Percentiles rank a stretch among this genome's conserved stretches.
Conservation (phyloP, 345 rosid genomes). For the Eutrema heterophyllum region DNA sequence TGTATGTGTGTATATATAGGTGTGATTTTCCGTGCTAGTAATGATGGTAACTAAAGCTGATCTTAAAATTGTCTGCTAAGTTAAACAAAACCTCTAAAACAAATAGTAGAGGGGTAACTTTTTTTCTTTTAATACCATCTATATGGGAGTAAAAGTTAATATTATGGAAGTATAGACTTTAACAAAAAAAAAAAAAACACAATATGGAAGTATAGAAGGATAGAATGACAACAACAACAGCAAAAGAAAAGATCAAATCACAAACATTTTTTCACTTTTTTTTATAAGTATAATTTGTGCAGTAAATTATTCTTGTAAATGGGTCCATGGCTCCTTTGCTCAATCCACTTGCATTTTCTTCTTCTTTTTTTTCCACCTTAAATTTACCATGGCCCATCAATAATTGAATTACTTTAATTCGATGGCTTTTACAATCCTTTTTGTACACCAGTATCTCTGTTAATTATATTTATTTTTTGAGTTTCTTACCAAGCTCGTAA, state of each 20-base stretch:
- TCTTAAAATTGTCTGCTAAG: constrained; percentile 1
- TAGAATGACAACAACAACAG: background rate
- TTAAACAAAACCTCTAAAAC: background rate
- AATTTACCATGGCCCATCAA: constrained; percentile 9
- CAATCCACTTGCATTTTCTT: constrained; percentile 15
- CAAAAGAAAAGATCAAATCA: background rate
- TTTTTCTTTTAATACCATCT: background rate
- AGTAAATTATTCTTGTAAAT: constrained; percentile 15
- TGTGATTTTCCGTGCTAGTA: constrained; percentile 28
- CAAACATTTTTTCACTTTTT: background rate
- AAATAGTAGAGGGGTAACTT: background rate
- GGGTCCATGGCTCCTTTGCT: constrained; percentile 7
- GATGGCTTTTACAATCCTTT: background rate
- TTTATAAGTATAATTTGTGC: constrained; percentile 2
- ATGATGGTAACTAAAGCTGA: constrained; percentile 23
- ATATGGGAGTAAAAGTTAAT: background rate
- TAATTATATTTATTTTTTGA: background rate
- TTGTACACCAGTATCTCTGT: background rate
- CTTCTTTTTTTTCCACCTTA: background rate
- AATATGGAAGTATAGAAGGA: background rate
- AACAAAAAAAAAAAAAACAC: too few relatives aligned
- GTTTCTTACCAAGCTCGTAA: background rate
- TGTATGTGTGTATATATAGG: background rate
- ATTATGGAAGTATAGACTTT: background rate
- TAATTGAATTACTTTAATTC: constrained; percentile 10